These are phyloP conservation scores for Penicillium simplicissimum DNA, from an alignment of 495 filamentous ascomycete genomes.

Conservation along the genomic window DNA sequence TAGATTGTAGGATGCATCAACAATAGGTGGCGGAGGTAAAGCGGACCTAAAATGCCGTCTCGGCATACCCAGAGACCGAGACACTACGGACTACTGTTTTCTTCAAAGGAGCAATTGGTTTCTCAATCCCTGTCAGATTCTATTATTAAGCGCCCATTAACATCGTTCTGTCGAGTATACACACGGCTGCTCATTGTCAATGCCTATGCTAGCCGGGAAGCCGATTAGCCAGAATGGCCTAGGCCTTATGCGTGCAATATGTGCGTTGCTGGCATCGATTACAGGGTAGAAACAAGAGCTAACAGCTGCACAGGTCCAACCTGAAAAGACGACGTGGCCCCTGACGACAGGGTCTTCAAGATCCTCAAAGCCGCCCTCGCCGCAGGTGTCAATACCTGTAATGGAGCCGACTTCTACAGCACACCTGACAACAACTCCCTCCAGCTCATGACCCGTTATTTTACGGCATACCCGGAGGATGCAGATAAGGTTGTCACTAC, in stretches of 20 bases:
- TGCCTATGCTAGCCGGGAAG: too few relatives aligned
- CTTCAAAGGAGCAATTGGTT: not conserved
- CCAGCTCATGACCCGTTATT: conserved; percentile 36
- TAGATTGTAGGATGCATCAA: not conserved
- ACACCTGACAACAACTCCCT: conserved; percentile 48
- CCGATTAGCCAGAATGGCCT: not conserved
- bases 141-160: not conserved
- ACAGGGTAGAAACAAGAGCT: not conserved
- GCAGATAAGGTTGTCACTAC: not conserved
- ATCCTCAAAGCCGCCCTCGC: conserved; percentile 46
- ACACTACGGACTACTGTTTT: not conserved
- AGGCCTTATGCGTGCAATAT: not conserved
- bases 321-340: not conserved
- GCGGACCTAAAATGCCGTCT: not conserved
- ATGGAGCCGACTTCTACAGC: conserved; percentile 38
- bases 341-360: not conserved
- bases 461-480: not conserved
- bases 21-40: not conserved
- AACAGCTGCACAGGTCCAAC: not conserved
- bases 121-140: not conserved
- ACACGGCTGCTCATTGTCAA: not conserved
- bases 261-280: not conserved
- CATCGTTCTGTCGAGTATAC: not conserved
- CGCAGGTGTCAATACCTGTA: conserved; percentile 55
- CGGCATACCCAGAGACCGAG: not conserved